Percentiles rank a stretch among this genome's conserved stretches.
These are phyloP conservation scores for Plenodomus biglobosus DNA, from an alignment of 2,329 filamentous ascomycete species.

Conservation along the genomic window DNA sequence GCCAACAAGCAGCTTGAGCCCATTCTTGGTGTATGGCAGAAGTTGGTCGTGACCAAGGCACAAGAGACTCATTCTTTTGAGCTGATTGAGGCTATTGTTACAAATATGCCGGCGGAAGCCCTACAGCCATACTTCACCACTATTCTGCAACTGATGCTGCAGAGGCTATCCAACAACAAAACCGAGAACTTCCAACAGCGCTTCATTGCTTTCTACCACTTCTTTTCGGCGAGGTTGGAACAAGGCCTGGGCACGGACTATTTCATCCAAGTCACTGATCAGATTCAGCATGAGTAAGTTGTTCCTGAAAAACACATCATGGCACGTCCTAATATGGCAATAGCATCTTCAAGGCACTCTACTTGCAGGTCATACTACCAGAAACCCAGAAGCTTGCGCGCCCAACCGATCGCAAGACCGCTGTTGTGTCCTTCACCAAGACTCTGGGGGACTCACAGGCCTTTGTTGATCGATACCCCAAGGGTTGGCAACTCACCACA, in stretches of 20 bases:
- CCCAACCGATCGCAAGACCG: constrained; percentile 88
- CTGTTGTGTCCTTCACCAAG: constrained; percentile 90
- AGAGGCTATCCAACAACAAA: constrained; percentile 68
- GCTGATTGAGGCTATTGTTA: constrained; percentile 77
- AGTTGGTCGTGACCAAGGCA: constrained; percentile 76
- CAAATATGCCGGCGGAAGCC: constrained; percentile 70
- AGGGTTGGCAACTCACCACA: constrained; percentile 88
- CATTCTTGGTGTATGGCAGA: constrained; percentile 94
- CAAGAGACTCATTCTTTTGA: constrained; percentile 89
- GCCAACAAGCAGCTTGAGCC: constrained; percentile 80
- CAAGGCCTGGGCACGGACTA: constrained; percentile 88
- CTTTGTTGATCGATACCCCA: constrained; percentile 69
- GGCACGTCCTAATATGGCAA: constrained; percentile 17
- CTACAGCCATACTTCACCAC: constrained; percentile 77
- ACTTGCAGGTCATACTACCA: constrained; percentile 81
- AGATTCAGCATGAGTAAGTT: constrained; percentile 68
- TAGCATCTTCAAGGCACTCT: constrained; percentile 79
- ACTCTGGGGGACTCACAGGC: constrained; percentile 82
- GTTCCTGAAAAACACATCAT: not conserved
- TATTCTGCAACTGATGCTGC: constrained; percentile 81
- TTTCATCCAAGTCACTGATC: constrained; percentile 82
- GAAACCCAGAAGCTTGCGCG: constrained; percentile 86
- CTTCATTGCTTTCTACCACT: constrained; percentile 93
- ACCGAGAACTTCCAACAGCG: constrained; percentile 82
- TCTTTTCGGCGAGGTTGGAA: constrained; percentile 77